Percentiles rank a stretch among this genome's conserved stretches.
Evolutionary conservation across 495 filamentous ascomycete species (phyloP).

Genomic region (Glarea lozoyensis): DNA sequence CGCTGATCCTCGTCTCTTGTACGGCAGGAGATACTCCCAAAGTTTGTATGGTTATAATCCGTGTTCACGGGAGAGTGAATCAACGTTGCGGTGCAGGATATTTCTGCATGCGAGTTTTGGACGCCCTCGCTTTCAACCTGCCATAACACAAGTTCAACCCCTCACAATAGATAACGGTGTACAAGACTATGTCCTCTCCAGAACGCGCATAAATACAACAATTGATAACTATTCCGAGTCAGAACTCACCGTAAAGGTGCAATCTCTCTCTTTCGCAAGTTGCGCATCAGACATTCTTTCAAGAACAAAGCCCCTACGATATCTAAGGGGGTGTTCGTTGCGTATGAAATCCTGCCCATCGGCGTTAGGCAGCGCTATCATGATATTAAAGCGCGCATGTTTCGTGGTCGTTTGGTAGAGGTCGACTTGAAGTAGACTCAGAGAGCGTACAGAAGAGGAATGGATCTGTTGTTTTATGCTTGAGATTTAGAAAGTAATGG

Average conservation of each 20-base stretch:
- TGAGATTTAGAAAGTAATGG: conserved; percentile 18
- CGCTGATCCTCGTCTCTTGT: no score
- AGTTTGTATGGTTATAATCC: no score
- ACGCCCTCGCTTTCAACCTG: no score
- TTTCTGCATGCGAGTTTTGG: no score
- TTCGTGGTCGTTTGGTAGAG: conserved; percentile 16
- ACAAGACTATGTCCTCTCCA: conserved; percentile 12
- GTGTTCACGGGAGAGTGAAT: no score
- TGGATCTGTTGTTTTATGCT: conserved; percentile 16
- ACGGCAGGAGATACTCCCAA: no score
- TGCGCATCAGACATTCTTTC: conserved; percentile 13
- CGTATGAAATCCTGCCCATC: conserved; percentile 16
- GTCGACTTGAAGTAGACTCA: conserved; percentile 11
- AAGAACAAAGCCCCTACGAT: conserved; percentile 16
- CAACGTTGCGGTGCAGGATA: no score
- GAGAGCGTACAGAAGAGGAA: conserved; percentile 16
- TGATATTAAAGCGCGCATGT: conserved; percentile 18
- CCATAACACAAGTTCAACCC: conserved; percentile 5
- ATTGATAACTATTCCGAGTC: conserved; percentile 15
- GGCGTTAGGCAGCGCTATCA: conserved; percentile 16
- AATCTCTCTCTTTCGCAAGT: conserved; percentile 15
- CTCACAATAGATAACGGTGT: conserved; percentile 12
- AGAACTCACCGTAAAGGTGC: conserved; percentile 15
- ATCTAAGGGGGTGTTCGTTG: conserved; percentile 14
- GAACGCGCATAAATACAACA: conserved; percentile 12